A percentile compares a stretch with the other conserved stretches of the same genome.
Evolutionary conservation across 2,329 filamentous ascomycete species (phyloP).

Genomic region (Colletotrichum sp.): DNA sequence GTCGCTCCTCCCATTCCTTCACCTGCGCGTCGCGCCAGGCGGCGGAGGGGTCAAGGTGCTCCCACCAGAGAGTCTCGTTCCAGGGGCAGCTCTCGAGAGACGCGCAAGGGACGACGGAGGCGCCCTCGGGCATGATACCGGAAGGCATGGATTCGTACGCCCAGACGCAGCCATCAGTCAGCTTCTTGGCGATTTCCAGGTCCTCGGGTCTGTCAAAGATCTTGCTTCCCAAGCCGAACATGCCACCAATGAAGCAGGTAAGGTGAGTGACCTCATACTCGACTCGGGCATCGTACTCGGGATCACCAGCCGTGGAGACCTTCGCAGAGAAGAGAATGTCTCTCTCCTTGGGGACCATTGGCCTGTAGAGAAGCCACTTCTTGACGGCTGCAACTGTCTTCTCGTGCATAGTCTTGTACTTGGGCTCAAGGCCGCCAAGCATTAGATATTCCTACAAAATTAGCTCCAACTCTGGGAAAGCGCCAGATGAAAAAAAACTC

Average conservation of each 20-base stretch:
- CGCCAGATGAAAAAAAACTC: background rate
- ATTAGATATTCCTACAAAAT: constrained; percentile 69
- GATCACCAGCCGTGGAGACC: constrained; percentile 51
- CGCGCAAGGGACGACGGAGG: constrained; percentile 54
- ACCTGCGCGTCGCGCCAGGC: constrained; percentile 48
- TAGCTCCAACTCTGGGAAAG: constrained; percentile 11
- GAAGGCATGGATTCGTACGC: constrained; percentile 65
- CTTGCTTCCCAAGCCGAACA: constrained; percentile 70
- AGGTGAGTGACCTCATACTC: constrained; percentile 69
- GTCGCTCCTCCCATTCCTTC: constrained; percentile 48
- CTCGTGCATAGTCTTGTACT: constrained; percentile 77
- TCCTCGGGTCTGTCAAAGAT: constrained; percentile 65
- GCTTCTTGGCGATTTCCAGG: constrained; percentile 65
- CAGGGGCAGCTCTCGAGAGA: constrained; percentile 54
- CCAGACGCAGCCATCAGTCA: constrained; percentile 75
- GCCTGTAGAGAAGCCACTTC: constrained; percentile 77
- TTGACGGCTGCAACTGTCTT: constrained; percentile 71
- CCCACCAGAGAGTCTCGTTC: constrained; percentile 56
- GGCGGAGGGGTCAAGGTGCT: constrained; percentile 51
- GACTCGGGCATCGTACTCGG: constrained; percentile 41
- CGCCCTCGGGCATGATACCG: constrained; percentile 70
- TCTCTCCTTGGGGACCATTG: constrained; percentile 70
- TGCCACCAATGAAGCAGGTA: constrained; percentile 73
- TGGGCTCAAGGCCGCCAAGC: constrained; percentile 73
- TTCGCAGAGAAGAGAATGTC: constrained; percentile 79